Evolutionary conservation across 2,329 filamentous ascomycete genomes (phyloP), one percentile per base, ranked within the genome.

Genomic region (Fusarium kyushuense): DNA sequence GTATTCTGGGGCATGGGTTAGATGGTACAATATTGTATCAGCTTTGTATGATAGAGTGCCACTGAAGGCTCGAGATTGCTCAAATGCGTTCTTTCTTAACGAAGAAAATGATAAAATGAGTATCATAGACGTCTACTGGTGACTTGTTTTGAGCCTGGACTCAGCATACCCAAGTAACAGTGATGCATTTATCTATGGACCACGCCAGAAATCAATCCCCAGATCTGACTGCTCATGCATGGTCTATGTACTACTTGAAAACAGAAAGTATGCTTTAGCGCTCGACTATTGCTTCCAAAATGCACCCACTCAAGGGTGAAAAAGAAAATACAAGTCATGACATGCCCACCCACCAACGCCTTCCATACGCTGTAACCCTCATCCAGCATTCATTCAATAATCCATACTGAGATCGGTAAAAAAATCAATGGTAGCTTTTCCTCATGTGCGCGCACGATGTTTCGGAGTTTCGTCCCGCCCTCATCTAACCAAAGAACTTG

Each of bases 401-500:
- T 27, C 29, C 29, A 40, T 47, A 42, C 49, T 38, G 29, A 53
- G 57, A 29, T 41, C n/a, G 47, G 21, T 33, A 33, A 48, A 69
- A 33, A 48, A 62, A 35, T 19, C 33, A 56, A 63, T 45, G 36
- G 46, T 32, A 66, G 63, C 61, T 63, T 69, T 69, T 56, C 42
- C 48, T 25, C 32, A 41, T 25, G 21, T 46, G 30, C 42, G 52
- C 48, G 33, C 27, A 19, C 46, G 27, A 53, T 48, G 23, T 29
- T 46, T 58, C 43, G 14, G 27, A 43, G 14, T 45, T 21, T 48
- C 19, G 14, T 8, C 16, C 30, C 42, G 29, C 43, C 30, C 21
- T 33, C 45, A 10, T 58, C 48, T 69, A 73, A 48, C 83, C 88
- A 76, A 95, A 93, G 48, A 87, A 81, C 85, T 89, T 94, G 70